phyloP scores from a whole-genome alignment of 2,329 filamentous ascomycete species.

The Aspergillus alliaceus region DNA sequence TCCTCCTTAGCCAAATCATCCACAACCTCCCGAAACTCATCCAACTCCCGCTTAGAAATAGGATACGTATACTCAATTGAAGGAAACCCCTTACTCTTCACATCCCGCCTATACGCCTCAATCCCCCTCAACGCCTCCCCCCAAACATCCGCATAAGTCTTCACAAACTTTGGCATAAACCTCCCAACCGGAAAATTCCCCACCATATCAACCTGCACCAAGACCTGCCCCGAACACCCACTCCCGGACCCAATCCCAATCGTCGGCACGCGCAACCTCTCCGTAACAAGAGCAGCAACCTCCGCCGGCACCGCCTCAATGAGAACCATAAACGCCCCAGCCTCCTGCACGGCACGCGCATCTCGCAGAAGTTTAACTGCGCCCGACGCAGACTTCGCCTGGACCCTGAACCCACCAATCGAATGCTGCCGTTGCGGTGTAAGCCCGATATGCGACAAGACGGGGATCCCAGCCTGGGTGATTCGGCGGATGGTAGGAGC shows the following conservation, averaged over 20 bases:
- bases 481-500: slow-evolving; percentile 80
- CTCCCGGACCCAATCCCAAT: slow-evolving; percentile 97
- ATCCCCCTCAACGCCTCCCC: slow-evolving; percentile 73
- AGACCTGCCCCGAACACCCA: slow-evolving; percentile 86
- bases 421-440: slow-evolving; percentile 90
- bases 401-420: slow-evolving; percentile 89
- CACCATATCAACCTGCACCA: slow-evolving; percentile 92
- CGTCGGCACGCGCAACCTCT: slow-evolving; percentile 78
- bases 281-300: slow-evolving; percentile 75
- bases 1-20: too few relatives aligned
- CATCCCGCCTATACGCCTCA: slow-evolving; percentile 75
- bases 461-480: slow-evolving; percentile 84
- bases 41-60: neutral
- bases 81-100: slow-evolving; percentile 38
- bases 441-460: slow-evolving; percentile 84
- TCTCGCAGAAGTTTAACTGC: slow-evolving; percentile 79
- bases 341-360: slow-evolving; percentile 83
- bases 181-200: slow-evolving; percentile 88
- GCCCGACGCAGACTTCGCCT: slow-evolving; percentile 75
- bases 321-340: slow-evolving; percentile 84
- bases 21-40: neutral
- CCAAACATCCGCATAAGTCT: slow-evolving; percentile 92
- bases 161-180: slow-evolving; percentile 92
- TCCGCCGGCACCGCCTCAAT: slow-evolving; percentile 87
- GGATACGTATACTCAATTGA: neutral